A percentile compares a stretch with the other conserved stretches of the same genome.
phyloP scores from a whole-genome alignment of 1,139 yeast genomes.

The Debaryomyces nepalensis region DNA sequence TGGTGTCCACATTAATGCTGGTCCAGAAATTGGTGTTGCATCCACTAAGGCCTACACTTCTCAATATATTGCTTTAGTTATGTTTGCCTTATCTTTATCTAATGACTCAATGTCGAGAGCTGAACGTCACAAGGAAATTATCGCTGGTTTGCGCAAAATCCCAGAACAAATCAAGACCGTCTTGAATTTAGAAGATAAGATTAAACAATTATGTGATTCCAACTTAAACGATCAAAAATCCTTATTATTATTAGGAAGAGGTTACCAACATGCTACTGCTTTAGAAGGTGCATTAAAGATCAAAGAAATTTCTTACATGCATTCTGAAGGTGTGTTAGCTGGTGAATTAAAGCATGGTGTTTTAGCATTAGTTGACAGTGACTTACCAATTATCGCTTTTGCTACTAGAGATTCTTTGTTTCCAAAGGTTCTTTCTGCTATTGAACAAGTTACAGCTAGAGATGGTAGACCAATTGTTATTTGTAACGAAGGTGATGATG shows the following conservation, averaged over 20 bases:
- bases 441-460: conserved; percentile 96
- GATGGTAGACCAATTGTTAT: conserved; percentile 95
- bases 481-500: conserved; percentile 85
- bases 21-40: conserved; percentile 99
- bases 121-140: conserved; percentile 81
- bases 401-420: conserved; percentile 97
- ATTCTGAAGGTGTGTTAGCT: conserved; percentile 98
- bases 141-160: conserved; percentile 80
- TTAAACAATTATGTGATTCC: conserved; percentile 74
- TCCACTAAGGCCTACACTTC: conserved; percentile 99
- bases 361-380: conserved; percentile 92
- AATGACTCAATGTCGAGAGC: conserved; percentile 84
- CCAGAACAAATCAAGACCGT: conserved; percentile 86
- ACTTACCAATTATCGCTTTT: conserved; percentile 91
- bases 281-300: conserved; percentile 98
- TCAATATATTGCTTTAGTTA: conserved; percentile 94
- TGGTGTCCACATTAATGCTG: conserved; percentile 99
- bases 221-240: conserved; percentile 83
- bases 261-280: conserved; percentile 96
- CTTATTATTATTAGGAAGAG: conserved; percentile 90
- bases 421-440: conserved; percentile 95
- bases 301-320: conserved; percentile 98
- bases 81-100: conserved; percentile 93
- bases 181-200: conserved; percentile 70
- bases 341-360: conserved; percentile 99